phyloP scores from a whole-genome alignment of 192 early-diverging fungal species.

The Coemansia sp. region DNA sequence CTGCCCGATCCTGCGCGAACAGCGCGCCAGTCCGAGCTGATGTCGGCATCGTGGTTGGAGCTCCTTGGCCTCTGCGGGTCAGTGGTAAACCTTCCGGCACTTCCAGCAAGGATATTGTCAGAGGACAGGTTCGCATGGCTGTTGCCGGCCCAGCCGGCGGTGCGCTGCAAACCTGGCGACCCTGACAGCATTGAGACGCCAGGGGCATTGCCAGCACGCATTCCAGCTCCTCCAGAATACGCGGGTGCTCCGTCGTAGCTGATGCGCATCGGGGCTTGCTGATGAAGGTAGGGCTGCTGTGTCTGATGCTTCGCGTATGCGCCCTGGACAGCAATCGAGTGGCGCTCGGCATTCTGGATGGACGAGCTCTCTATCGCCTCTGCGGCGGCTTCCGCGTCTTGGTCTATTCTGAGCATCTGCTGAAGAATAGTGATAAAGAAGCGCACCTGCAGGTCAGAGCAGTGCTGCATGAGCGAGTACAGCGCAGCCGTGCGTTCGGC shows the following conservation, averaged over 20 bases:
- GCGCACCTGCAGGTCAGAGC: slow-evolving; percentile 87
- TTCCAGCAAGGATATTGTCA: slow-evolving; percentile 21
- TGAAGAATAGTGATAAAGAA: slow-evolving; percentile 94
- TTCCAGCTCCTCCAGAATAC: neutral
- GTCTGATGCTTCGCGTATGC: slow-evolving; percentile 31
- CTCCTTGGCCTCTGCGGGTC: slow-evolving; percentile 31
- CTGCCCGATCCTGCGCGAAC: slow-evolving; percentile 11
- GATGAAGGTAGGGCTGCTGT: slow-evolving; percentile 1
- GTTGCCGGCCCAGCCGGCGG: slow-evolving; percentile 17
- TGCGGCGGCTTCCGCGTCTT: slow-evolving; percentile 56
- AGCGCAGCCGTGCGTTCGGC: slow-evolving; percentile 90
- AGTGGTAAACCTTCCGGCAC: slow-evolving; percentile 17
- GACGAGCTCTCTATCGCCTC: neutral
- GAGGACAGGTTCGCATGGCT: slow-evolving; percentile 17
- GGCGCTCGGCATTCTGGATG: slow-evolving; percentile 30
- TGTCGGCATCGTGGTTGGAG: slow-evolving; percentile 47
- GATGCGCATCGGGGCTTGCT: slow-evolving; percentile 17
- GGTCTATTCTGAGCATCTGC: slow-evolving; percentile 88
- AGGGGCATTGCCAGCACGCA: neutral
- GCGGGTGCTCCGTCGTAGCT: slow-evolving; percentile 30
- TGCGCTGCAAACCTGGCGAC: slow-evolving; percentile 22
- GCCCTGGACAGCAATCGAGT: slow-evolving; percentile 38
- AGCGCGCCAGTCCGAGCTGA: slow-evolving; percentile 41
- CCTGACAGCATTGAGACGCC: slow-evolving; percentile 9
- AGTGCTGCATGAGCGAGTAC: slow-evolving; percentile 88